phyloP scores from a whole-genome alignment of 768 basidiomycete species.

The Pleurotus pulmonarius region DNA sequence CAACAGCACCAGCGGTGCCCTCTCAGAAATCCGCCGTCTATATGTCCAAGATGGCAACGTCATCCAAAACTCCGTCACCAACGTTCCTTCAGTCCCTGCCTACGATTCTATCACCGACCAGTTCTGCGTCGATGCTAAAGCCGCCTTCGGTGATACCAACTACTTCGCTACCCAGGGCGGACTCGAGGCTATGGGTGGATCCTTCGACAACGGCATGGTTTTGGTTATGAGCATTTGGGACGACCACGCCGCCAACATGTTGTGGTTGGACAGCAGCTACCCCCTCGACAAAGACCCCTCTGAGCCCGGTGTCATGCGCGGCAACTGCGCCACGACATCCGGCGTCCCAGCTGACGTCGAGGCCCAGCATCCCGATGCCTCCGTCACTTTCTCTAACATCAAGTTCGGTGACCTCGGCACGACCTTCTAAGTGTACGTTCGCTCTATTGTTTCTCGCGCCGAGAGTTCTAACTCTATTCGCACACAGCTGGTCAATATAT shows the following conservation, averaged over 20 bases:
- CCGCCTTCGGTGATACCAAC: constrained; percentile 40
- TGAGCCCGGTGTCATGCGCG: constrained; percentile 14
- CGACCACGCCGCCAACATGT: constrained; percentile 30
- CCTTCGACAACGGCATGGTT: constrained; percentile 39
- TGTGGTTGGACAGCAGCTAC: constrained; percentile 27
- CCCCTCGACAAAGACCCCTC: constrained; percentile 19
- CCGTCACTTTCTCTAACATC: constrained; percentile 36
- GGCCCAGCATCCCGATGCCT: constrained; percentile 18
- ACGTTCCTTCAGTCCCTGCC: constrained; percentile 30
- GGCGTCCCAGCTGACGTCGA: constrained; percentile 33
- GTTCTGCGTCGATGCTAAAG: constrained; percentile 39
- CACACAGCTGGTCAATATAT: too few species aligned
- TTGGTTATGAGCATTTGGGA: constrained; percentile 40
- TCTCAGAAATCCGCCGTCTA: constrained; percentile 39
- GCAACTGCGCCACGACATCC: constrained; percentile 19
- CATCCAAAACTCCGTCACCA: constrained; percentile 34
- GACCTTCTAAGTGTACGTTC: constrained; percentile 19
- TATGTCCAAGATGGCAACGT: constrained; percentile 41
- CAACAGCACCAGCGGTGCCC: constrained; percentile 32
- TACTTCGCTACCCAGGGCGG: constrained; percentile 39
- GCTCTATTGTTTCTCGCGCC: too few species aligned
- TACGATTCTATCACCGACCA: constrained; percentile 35
- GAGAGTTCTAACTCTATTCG: too few species aligned
- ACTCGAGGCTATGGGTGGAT: constrained; percentile 28
- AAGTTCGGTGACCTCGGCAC: constrained; percentile 35